Conservation (phyloP, 2,329 filamentous ascomycete genomes). For the Seiridium unicorne region DNA sequence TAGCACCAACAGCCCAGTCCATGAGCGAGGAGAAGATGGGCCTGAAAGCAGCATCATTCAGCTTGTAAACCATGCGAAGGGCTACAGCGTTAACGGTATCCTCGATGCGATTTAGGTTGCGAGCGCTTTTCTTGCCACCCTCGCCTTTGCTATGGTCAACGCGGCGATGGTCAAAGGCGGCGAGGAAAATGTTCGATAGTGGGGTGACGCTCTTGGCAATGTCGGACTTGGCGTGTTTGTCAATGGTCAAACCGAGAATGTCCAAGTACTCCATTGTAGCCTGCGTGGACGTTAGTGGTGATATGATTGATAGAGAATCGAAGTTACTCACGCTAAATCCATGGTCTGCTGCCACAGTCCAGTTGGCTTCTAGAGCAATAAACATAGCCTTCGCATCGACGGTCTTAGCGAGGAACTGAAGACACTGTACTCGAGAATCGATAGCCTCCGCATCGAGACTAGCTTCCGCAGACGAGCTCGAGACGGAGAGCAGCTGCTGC, state of each 20-base stretch:
- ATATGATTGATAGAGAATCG: background rate
- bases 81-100: slow-evolving; percentile 65
- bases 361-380: slow-evolving; percentile 69
- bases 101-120: slow-evolving; percentile 61
- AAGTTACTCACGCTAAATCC: slow-evolving; percentile 55
- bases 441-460: slow-evolving; percentile 61
- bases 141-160: slow-evolving; percentile 48
- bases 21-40: slow-evolving; percentile 86
- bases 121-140: slow-evolving; percentile 31
- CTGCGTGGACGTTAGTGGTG: slow-evolving; percentile 37
- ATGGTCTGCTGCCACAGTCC: slow-evolving; percentile 60
- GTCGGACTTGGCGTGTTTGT: slow-evolving; percentile 73
- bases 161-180: slow-evolving; percentile 64
- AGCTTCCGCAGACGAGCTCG: slow-evolving; percentile 67
- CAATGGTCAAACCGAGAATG: slow-evolving; percentile 68
- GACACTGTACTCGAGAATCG: slow-evolving; percentile 65
- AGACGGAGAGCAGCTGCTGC: slow-evolving; percentile 68
- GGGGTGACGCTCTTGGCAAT: slow-evolving; percentile 73
- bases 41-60: slow-evolving; percentile 91
- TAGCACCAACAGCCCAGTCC: slow-evolving; percentile 65
- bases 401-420: slow-evolving; percentile 73
- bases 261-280: slow-evolving; percentile 69
- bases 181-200: slow-evolving; percentile 65
- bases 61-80: slow-evolving; percentile 91
- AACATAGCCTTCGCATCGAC: slow-evolving; percentile 78